Evolutionary conservation across 805 yeast genomes (phyloP), one percentile per base, ranked within the genome.

Genomic region (Metschnikowia aberdeeniae): DNA sequence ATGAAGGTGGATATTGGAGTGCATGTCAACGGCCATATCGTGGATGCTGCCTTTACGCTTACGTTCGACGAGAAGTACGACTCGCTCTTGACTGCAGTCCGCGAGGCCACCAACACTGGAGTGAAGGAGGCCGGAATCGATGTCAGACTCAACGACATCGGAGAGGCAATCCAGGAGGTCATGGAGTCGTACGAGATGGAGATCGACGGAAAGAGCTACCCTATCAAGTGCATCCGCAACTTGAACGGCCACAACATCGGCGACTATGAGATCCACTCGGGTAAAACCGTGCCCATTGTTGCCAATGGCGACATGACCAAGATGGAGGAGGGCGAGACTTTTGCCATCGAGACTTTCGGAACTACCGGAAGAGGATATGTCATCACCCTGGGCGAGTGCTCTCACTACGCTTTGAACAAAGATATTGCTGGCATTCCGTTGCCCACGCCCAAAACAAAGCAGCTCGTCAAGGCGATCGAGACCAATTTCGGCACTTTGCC

Each of bases 291-390:
- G 38, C 99, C 99, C 13, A 93, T 93, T 58, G 96, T 93, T 30
- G 85, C 90, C 58, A 87, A 87, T 58, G 92, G 89, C 6, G 99
- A 93, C 63, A 78, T 78, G 65, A 93, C 98, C 9, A 92, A 92
- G 76, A 92, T 93, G 97, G 99, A 93, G 66, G 99, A 93, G 72
- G 97, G 97, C 52, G 99, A 93, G 66, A 84, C 89, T 2, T 92
- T 88, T 73, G 99, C 99, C 49, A 92, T 93, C 60, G 99, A 93
- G 70, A 93, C 99, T 3, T 93, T 93, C 61, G 99, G 99, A 10
- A 80, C 96, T 36, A 93, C 99, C 1, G 99, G 99, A 50, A 79
- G 85, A 47, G 99, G 98, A 31, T 84, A 83, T 56, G 98, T 93
- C 30, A 70, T 83, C 39, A 71, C 81, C 6, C 84, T 81, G 49